These are phyloP conservation scores for Grosmannia huntii DNA, from an alignment of 2,329 filamentous ascomycete genomes.

Conservation along the genomic window DNA sequence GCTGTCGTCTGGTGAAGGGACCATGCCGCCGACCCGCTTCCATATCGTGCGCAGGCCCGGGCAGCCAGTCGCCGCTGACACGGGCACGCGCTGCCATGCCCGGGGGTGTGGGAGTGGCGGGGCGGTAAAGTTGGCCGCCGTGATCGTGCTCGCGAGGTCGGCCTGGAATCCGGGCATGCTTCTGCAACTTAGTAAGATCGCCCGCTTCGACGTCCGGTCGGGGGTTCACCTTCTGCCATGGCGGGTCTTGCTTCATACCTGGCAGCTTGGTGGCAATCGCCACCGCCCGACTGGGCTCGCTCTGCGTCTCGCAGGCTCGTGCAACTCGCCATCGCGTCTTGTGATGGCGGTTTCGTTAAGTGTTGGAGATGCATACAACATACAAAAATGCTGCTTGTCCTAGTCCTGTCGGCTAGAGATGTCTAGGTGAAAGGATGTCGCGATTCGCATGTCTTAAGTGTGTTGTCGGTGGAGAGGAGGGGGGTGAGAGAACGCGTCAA, in stretches of 20 bases:
- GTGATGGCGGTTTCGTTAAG: neutral
- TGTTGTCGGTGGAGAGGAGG: neutral
- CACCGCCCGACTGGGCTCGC: neutral
- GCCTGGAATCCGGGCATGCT: neutral
- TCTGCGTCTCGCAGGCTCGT: neutral
- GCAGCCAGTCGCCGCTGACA: slow-evolving; percentile 10
- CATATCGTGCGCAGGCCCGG: slow-evolving; percentile 16
- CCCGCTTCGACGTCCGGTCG: neutral
- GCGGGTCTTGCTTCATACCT: neutral
- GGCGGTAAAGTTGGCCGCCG: slow-evolving; percentile 15
- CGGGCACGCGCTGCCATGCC: slow-evolving; percentile 21
- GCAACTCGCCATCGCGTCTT: neutral
- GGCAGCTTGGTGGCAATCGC: no score
- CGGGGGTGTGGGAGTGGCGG: slow-evolving; percentile 9
- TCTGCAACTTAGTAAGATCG: neutral
- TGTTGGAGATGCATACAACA: neutral
- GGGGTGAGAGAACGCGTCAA: neutral
- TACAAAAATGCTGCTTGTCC: neutral
- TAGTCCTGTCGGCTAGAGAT: neutral
- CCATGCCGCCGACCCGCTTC: slow-evolving; percentile 18
- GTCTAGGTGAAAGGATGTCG: neutral
- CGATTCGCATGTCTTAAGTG: neutral
- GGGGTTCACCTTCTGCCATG: neutral
- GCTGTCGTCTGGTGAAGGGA: neutral
- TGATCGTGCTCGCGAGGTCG: slow-evolving; percentile 1